Conservation (phyloP, 345 rosid species). For the Carallia brachiata region DNA sequence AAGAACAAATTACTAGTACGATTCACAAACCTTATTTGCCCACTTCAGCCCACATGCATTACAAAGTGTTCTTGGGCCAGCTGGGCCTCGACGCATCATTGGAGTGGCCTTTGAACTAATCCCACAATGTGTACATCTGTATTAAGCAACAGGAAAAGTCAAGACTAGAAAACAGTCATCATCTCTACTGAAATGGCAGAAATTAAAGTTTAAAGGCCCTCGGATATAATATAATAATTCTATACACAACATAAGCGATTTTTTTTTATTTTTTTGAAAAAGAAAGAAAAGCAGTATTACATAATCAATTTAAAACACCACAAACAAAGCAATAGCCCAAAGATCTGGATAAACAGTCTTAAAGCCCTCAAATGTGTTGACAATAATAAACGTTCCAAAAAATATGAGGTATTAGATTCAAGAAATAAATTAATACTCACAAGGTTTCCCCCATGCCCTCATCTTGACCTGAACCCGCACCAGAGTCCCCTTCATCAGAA, state of each 20-base stretch:
- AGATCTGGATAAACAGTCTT: background rate
- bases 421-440: slow-evolving; percentile 24
- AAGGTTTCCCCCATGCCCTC: slow-evolving; percentile 34
- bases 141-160: slow-evolving; percentile 3
- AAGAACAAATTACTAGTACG: background rate
- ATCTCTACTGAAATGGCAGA: background rate
- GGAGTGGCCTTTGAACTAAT: slow-evolving; percentile 43
- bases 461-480: slow-evolving; percentile 35
- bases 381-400: background rate
- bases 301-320: background rate
- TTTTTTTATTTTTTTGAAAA: background rate
- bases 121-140: slow-evolving; percentile 42
- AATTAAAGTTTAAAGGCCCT: background rate
- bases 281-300: background rate
- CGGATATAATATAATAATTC: no score
- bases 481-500: slow-evolving; percentile 35
- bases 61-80: slow-evolving; percentile 39
- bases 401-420: background rate
- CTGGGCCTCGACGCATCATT: slow-evolving; percentile 51
- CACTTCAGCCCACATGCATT: slow-evolving; percentile 55
- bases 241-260: no score
- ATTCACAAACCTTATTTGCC: slow-evolving; percentile 35
- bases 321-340: background rate
- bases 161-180: background rate
- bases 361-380: no score